A percentile compares a stretch with the other conserved stretches of the same genome.
These are phyloP conservation scores for Gnomoniopsis sp. DNA, from an alignment of 2,329 filamentous ascomycete genomes.

Conservation along the genomic window DNA sequence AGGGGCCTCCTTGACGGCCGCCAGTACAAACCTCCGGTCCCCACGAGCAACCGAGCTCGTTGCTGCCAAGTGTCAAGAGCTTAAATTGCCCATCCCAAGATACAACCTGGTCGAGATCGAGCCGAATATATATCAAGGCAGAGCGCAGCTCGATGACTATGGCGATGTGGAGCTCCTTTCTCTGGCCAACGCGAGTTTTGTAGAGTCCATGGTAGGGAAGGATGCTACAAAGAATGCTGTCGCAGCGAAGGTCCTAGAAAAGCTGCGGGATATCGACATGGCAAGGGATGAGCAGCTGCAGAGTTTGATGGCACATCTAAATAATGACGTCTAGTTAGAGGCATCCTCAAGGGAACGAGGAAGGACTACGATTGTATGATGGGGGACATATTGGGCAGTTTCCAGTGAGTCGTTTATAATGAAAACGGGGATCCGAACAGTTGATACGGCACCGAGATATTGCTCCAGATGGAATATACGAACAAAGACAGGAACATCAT, in stretches of 20 bases:
- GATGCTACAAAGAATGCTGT: constrained; percentile 35
- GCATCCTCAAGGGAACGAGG: neutral
- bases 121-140: constrained; percentile 33
- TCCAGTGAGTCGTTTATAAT: no score
- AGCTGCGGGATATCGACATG: constrained; percentile 28
- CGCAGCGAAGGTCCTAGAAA: constrained; percentile 35
- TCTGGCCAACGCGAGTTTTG: constrained; percentile 25
- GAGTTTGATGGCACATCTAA: constrained; percentile 7
- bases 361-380: no score
- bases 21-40: constrained; percentile 10
- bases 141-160: constrained; percentile 27
- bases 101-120: constrained; percentile 28
- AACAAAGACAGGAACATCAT: no score
- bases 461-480: no score
- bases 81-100: constrained; percentile 31
- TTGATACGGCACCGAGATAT: no score
- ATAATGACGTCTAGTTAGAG: neutral
- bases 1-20: neutral
- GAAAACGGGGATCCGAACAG: no score
- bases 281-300: constrained; percentile 20
- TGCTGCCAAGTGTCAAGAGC: constrained; percentile 26
- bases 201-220: constrained; percentile 32
- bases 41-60: neutral
- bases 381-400: no score
- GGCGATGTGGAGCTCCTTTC: constrained; percentile 29